A percentile compares a stretch with the other conserved stretches of the same genome.
Evolutionary conservation across 805 yeast species (phyloP).

Genomic region (Pichia nanzhaoensis): DNA sequence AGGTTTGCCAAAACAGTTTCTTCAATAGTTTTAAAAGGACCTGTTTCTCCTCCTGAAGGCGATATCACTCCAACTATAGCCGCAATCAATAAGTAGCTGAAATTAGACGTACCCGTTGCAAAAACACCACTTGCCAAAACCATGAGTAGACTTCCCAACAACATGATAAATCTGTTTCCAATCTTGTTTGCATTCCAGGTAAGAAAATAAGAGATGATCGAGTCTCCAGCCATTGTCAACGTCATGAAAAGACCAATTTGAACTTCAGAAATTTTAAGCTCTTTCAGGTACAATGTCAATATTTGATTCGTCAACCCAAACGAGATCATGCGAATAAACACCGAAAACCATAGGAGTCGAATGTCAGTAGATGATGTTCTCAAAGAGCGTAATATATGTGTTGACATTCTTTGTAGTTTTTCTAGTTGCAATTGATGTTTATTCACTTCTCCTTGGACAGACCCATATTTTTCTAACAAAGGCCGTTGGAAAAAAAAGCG

Average conservation of each 20-base stretch:
- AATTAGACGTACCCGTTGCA: slow-evolving; percentile 45
- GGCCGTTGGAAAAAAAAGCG: too few relatives aligned
- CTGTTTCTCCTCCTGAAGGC: slow-evolving; percentile 86
- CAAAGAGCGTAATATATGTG: slow-evolving; percentile 33
- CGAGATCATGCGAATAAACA: slow-evolving; percentile 62
- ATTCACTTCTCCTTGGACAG: too few relatives aligned
- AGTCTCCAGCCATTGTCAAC: slow-evolving; percentile 73
- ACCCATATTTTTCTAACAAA: too few relatives aligned
- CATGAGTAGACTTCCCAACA: slow-evolving; percentile 64
- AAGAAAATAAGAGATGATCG: slow-evolving; percentile 56
- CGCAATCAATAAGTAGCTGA: slow-evolving; percentile 50
- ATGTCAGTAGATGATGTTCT: slow-evolving; percentile 39
- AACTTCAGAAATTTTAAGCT: slow-evolving; percentile 47
- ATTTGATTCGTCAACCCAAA: slow-evolving; percentile 79
- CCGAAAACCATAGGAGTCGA: slow-evolving; percentile 58
- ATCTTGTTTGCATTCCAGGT: slow-evolving; percentile 72
- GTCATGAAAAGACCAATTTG: slow-evolving; percentile 78
- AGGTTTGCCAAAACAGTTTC: slow-evolving; percentile 78
- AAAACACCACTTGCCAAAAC: slow-evolving; percentile 58
- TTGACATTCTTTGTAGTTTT: slow-evolving; percentile 3
- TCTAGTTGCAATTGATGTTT: too few relatives aligned
- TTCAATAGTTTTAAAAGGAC: slow-evolving; percentile 83
- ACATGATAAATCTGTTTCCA: slow-evolving; percentile 62
- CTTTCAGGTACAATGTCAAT: slow-evolving; percentile 56
- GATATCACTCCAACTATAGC: slow-evolving; percentile 83